Evolutionary conservation across 2,329 filamentous ascomycete species (phyloP), one percentile per base, ranked within the genome.

Genomic region (Metarhizium album): DNA sequence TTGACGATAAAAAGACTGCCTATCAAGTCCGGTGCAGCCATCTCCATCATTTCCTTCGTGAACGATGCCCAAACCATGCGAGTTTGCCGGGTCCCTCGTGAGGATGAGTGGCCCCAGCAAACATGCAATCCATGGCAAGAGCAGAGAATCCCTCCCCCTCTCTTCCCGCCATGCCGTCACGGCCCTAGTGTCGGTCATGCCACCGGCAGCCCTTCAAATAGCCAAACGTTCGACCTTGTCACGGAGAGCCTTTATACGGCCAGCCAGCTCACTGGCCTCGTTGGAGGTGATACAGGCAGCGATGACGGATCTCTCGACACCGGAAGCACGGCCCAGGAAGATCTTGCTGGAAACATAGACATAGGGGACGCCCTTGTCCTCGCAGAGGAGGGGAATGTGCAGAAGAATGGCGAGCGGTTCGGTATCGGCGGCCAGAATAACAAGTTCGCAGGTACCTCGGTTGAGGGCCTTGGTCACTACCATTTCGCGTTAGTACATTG

Each of bases 181-280:
- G 16, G n/a, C 8, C 24, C n/a, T 16, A 27, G n/a, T 40, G 6
- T 40, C 20, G 37, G 9, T 14, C 7, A 38, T 9, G n/a, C 2
- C 20, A 20, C 7, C 37, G 37, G n/a, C 5, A 18, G 3, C 5
- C 16, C 5, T 59, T 80, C 84, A 96, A 74, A 96, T 95, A 76
- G 91, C 90, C 60, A 96, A 79, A 62, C 90, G 82, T 79, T 97
- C 91, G 51, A 97, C 87, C 82, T 95, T 94, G 72, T 94, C 87
- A 78, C 91, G 94, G 64, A 96, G 77, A 58, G 83, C 78, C 62
- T 86, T 80, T 70, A 97, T 96, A 77, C 94, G 89, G 64, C 81
- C 80, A 70, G 84, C 87, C 54, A 97, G 77, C 70, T 96, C 90
- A 63, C 82, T 87, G 38, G 85, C 86, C 73, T 95, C 89, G 78